Conservation (phyloP, 345 rosid species). For the Rhizophora apiculata region DNA sequence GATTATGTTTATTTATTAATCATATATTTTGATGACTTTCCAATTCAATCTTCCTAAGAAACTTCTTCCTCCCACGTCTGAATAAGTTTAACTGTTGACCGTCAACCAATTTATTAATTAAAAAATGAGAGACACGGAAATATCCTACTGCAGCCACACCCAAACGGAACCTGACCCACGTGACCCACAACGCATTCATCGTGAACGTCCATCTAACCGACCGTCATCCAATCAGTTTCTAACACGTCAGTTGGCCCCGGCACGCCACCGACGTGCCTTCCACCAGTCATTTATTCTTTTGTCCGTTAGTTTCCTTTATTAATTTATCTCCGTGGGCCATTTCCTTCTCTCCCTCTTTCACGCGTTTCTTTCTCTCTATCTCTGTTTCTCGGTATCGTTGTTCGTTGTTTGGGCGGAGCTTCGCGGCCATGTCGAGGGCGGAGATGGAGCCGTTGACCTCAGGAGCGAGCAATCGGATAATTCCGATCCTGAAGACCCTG, state of each 20-base stretch:
- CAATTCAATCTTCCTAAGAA: no score
- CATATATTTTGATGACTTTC: no score
- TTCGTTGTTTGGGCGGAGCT: no score
- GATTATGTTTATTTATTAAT: no score
- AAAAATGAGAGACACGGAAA: no score
- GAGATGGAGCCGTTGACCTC: slow-evolving; percentile 90
- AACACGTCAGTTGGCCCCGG: not conserved
- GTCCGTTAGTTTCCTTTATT: not conserved
- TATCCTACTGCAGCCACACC: not conserved
- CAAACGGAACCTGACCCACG: not conserved
- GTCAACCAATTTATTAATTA: no score
- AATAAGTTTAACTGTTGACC: no score
- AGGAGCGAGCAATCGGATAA: slow-evolving; percentile 95
- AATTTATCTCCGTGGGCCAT: not conserved
- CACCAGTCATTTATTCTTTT: not conserved
- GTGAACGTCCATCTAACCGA: not conserved
- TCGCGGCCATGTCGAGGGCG: slow-evolving; percentile 38
- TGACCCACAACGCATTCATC: not conserved
- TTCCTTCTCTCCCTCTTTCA: no score
- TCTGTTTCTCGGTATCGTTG: not conserved
- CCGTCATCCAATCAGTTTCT: not conserved
- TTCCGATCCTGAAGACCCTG: slow-evolving; percentile 60
- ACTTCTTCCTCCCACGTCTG: no score
- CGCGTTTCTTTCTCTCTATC: not conserved
- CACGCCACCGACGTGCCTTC: not conserved